Evolutionary conservation across 1,284 basidiomycete genomes (phyloP).

Genomic region (Austroboletus novae-zelandiae): DNA sequence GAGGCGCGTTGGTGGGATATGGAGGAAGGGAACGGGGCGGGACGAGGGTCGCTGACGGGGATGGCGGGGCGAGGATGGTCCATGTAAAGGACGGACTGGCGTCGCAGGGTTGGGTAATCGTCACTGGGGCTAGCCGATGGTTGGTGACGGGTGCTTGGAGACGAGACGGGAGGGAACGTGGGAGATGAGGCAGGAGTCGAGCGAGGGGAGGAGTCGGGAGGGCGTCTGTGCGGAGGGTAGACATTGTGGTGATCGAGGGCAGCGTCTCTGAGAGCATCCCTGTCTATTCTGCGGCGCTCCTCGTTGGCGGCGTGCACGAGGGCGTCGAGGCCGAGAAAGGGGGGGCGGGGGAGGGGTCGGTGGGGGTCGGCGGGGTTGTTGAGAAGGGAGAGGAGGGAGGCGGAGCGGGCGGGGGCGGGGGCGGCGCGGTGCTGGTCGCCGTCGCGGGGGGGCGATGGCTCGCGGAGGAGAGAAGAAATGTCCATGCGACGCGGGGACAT

Average conservation of each 20-base stretch:
- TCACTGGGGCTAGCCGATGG: constrained; percentile 20
- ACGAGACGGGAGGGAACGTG: constrained; percentile 7
- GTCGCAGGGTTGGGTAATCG: constrained; percentile 25
- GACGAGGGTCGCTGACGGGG: constrained; percentile 7
- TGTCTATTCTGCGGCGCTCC: constrained; percentile 43
- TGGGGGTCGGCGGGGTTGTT: constrained; percentile 7
- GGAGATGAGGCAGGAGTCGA: constrained; percentile 12
- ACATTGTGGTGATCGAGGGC: neutral
- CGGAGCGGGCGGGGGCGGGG: constrained; percentile 8
- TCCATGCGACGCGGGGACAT: constrained; percentile 68
- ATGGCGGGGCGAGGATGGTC: constrained; percentile 11
- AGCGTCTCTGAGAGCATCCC: neutral
- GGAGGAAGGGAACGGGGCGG: neutral
- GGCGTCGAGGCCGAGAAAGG: constrained; percentile 46
- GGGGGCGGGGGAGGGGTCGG: neutral
- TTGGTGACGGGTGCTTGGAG: constrained; percentile 13
- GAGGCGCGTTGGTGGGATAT: constrained; percentile 12
- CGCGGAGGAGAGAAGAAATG: constrained; percentile 68
- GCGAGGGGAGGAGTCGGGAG: constrained; percentile 12
- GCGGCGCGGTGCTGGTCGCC: constrained; percentile 3
- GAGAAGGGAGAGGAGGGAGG: constrained; percentile 21
- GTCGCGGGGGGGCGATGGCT: constrained; percentile 21
- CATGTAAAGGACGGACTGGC: constrained; percentile 11
- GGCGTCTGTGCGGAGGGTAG: constrained; percentile 22
- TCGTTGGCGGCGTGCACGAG: constrained; percentile 56